Base-by-base conservation (phyloP, 176 grass and related monocot genomes). In the Cenchrus fungigraminus region DNA sequence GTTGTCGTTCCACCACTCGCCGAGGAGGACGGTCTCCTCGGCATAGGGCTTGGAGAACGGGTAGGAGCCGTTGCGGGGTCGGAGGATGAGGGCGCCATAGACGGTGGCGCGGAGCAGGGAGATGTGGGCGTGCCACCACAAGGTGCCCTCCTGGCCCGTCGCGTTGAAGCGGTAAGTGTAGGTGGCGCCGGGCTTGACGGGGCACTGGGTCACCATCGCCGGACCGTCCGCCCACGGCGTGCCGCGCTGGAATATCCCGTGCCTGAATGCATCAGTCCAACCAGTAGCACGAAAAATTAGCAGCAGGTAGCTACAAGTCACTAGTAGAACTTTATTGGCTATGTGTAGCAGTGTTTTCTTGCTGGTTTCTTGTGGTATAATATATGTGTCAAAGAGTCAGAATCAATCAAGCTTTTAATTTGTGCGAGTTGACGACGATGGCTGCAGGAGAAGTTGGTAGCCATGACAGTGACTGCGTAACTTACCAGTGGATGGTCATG, bases 51-150 rank as follows among this genome's bases (percentile, higher is more conserved):
- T 13, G 29, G 87, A 77, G 76, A 92, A 94, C 2, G 92, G 92
- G 79, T 88, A 92, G n/a, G 22, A 17, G 16, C 69, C 29, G 55
- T 55, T 74, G 37, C 55, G 84, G 2, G 92, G 94, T 22, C 69
- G 88, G 69, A 97, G 72, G 76, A 97, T 34, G 19, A 97, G 83
- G 10, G 92, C 88, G 76, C 94, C 94, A 15, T 97, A 86, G 49
- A 97, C 94, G 8, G 94, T 97, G 73, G 94, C 92, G 8, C 94
- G 49, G 77, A 92, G 92, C 83, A 92, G 92, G 15, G 94, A 94
- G 68, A 78, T 88, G 86, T 97, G 94, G 6, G 94, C 94, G 69
- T 97, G 94, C 94, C 94, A 97, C 94, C 94, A 97, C 25, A 97
- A 87, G 12, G 94, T 97, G 28, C 94, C 94, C 14, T 90, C 92